These are phyloP conservation scores for Aquilaria malaccensis DNA, from an alignment of 345 rosid species.

Conservation along the genomic window DNA sequence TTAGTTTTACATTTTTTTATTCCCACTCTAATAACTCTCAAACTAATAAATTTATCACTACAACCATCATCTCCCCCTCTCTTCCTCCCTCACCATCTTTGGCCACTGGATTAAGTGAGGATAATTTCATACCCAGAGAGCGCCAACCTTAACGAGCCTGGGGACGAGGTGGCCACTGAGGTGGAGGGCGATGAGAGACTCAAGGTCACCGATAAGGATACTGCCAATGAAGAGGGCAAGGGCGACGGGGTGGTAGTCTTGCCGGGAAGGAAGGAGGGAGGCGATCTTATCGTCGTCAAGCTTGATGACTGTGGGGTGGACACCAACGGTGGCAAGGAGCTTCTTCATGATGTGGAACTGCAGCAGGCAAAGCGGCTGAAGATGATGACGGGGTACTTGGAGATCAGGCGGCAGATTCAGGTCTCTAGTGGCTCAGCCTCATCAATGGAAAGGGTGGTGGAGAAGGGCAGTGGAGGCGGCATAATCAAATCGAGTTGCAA, in stretches of 20 bases:
- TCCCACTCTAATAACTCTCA: too few species aligned
- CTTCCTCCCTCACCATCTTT: too few species aligned
- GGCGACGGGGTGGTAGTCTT: not conserved
- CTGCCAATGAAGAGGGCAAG: too few species aligned
- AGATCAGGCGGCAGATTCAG: constrained; percentile 66
- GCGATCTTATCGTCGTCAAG: constrained; percentile 80
- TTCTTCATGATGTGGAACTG: constrained; percentile 93
- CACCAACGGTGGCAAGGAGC: constrained; percentile 70
- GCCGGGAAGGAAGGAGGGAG: constrained; percentile 39
- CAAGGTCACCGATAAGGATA: constrained; percentile 71
- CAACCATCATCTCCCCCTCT: too few species aligned
- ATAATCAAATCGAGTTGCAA: too few species aligned
- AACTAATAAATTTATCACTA: too few species aligned
- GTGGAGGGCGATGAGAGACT: constrained; percentile 84
- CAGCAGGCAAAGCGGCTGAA: constrained; percentile 21
- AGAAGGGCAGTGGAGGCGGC: too few species aligned
- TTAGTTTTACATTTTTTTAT: too few species aligned
- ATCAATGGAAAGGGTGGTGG: constrained; percentile 14
- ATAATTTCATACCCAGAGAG: constrained; percentile 50
- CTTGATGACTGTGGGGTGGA: constrained; percentile 89
- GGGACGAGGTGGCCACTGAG: constrained; percentile 84
- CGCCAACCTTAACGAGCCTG: constrained; percentile 83
- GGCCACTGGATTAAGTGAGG: not conserved
- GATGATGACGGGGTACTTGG: constrained; percentile 86
- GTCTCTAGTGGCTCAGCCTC: constrained; percentile 62